Percentiles rank a stretch among this genome's conserved stretches.
phyloP scores from a whole-genome alignment of 2,329 filamentous ascomycete genomes.

The Pseudopyrenochaeta lycopersici region DNA sequence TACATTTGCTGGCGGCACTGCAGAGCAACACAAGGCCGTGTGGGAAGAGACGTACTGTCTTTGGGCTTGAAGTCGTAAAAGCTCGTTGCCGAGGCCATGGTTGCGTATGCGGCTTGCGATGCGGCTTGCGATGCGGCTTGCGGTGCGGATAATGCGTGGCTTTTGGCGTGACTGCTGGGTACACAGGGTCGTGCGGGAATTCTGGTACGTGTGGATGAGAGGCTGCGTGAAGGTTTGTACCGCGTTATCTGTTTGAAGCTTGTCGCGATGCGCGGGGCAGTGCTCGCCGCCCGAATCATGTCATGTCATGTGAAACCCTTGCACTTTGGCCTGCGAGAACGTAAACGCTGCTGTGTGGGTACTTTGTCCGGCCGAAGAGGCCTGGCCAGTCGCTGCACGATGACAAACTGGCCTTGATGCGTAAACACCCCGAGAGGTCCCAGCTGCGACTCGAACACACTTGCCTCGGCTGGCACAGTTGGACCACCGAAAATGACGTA shows the following conservation, averaged over 20 bases:
- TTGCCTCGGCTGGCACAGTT: constrained; percentile 3
- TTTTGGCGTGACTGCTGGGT: not conserved
- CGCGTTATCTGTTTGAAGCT: not conserved
- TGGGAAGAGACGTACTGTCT: constrained; percentile 69
- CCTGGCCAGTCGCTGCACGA: constrained; percentile 4
- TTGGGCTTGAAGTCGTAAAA: constrained; percentile 89
- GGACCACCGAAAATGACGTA: constrained; percentile 8
- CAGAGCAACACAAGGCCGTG: too few species aligned
- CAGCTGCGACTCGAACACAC: not conserved
- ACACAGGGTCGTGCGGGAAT: not conserved
- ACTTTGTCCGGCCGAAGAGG: not conserved
- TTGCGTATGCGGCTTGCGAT: constrained; percentile 26
- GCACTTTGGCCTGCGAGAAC: not conserved
- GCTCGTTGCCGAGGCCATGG: constrained; percentile 72
- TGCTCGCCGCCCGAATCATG: constrained; percentile 18
- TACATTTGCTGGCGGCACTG: too few species aligned
- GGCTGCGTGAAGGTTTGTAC: not conserved
- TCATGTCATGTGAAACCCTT: constrained; percentile 7
- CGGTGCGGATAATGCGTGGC: not conserved
- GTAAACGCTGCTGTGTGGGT: not conserved
- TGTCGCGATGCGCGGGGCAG: constrained; percentile 14
- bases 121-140: constrained; percentile 6
- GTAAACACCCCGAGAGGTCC: not conserved
- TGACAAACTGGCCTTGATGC: constrained; percentile 3
- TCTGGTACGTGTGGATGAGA: not conserved